Evolutionary conservation across 2,329 filamentous ascomycete species (phyloP).

Genomic region (Hymenoscyphus linearis): DNA sequence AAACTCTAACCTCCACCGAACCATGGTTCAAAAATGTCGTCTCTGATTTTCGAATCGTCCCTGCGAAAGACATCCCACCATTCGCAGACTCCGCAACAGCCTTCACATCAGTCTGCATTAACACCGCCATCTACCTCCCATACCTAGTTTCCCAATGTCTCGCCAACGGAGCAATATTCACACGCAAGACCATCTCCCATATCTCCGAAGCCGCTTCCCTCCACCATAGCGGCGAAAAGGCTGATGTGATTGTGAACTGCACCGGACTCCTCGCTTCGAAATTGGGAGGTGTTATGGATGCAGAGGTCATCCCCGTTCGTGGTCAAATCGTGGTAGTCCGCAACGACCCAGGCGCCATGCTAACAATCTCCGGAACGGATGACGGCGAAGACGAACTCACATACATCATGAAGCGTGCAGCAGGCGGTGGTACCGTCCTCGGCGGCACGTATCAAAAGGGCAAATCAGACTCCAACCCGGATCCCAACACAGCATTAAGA

Average conservation of each 20-base stretch:
- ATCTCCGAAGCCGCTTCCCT: conserved; percentile 61
- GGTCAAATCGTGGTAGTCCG: conserved; percentile 71
- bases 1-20: conserved; percentile 32
- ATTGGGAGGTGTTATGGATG: conserved; percentile 78
- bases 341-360: conserved; percentile 58
- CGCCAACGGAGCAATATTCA: conserved; percentile 62
- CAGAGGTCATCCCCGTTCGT: conserved; percentile 65
- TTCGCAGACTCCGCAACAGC: conserved; percentile 65
- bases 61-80: conserved; percentile 49
- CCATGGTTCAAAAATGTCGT: conserved; percentile 70
- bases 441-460: conserved; percentile 62
- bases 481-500: conserved; percentile 56
- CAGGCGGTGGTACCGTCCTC: conserved; percentile 60
- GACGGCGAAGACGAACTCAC: conserved; percentile 57
- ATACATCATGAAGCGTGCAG: conserved; percentile 65
- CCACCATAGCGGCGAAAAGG: conserved; percentile 51
- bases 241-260: conserved; percentile 73
- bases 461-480: conserved; percentile 58
- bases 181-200: conserved; percentile 58
- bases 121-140: conserved; percentile 78
- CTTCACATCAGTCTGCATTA: conserved; percentile 85
- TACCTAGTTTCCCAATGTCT: conserved; percentile 79
- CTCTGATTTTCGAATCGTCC: conserved; percentile 61
- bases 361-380: conserved; percentile 55
- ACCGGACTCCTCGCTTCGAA: conserved; percentile 71